A percentile compares a stretch with the other conserved stretches of the same genome.
Evolutionary conservation across 495 filamentous ascomycete species (phyloP).

Genomic region (Penicillium flavigenum): DNA sequence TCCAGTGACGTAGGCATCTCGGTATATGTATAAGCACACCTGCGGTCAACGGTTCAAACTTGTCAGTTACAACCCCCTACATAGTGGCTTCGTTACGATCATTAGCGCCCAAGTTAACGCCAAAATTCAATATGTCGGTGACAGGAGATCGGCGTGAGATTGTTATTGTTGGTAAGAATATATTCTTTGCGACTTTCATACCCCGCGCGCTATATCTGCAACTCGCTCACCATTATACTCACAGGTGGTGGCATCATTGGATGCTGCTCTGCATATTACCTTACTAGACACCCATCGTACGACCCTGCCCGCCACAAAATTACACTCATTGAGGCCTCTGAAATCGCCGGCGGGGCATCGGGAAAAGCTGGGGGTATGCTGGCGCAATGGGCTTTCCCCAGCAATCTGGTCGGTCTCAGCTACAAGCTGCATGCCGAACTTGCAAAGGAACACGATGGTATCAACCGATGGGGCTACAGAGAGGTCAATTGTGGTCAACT

Average conservation of each 20-base stretch:
- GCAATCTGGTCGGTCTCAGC: slow-evolving; percentile 79
- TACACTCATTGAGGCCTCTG: slow-evolving; percentile 83
- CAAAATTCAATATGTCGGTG: slow-evolving; percentile 36
- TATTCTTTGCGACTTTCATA: slow-evolving; percentile 17
- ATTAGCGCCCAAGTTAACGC: slow-evolving; percentile 21
- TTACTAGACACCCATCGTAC: slow-evolving; percentile 85
- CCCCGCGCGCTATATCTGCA: slow-evolving; percentile 30
- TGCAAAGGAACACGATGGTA: slow-evolving; percentile 80
- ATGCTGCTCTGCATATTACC: slow-evolving; percentile 87
- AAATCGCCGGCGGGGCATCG: slow-evolving; percentile 87
- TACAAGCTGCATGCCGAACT: slow-evolving; percentile 81
- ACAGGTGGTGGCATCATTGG: slow-evolving; percentile 94
- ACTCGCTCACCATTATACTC: slow-evolving; percentile 16
- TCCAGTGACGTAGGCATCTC: slow-evolving; percentile 31
- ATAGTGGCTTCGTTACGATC: slow-evolving; percentile 32
- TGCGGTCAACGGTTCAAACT: background rate
- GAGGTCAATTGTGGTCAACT: slow-evolving; percentile 74
- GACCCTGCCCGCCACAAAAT: slow-evolving; percentile 72
- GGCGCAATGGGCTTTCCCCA: slow-evolving; percentile 90
- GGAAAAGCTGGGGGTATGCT: slow-evolving; percentile 94
- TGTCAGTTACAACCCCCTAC: slow-evolving; percentile 9
- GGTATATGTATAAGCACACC: background rate
- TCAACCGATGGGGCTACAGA: slow-evolving; percentile 84
- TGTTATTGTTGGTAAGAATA: slow-evolving; percentile 64
- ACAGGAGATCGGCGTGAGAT: slow-evolving; percentile 56